phyloP scores from a whole-genome alignment of 2,329 filamentous ascomycete genomes.

The Phialocephala sp. region DNA sequence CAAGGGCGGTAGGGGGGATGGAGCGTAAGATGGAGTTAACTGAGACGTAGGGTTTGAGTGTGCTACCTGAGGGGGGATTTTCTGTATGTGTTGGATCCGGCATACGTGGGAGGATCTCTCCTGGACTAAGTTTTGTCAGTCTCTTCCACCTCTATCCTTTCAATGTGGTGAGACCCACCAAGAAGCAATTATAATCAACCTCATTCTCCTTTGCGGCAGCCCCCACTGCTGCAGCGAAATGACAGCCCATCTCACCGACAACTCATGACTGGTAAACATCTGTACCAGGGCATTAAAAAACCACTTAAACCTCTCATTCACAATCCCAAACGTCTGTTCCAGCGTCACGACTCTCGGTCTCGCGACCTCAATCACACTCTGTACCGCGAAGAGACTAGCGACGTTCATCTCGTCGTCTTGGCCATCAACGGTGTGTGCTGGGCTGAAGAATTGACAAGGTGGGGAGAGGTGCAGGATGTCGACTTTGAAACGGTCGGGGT shows the following conservation, averaged over 20 bases:
- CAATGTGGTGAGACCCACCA: constrained; percentile 36
- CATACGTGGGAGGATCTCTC: constrained; percentile 71
- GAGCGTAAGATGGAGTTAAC: constrained; percentile 44
- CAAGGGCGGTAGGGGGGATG: constrained; percentile 38
- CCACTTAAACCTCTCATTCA: constrained; percentile 54
- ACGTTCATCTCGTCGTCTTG: constrained; percentile 71
- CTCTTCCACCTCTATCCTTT: neutral
- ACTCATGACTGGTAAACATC: constrained; percentile 68
- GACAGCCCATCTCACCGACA: constrained; percentile 73
- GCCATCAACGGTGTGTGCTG: constrained; percentile 66
- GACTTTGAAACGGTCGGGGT: constrained; percentile 48
- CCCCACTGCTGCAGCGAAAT: constrained; percentile 57
- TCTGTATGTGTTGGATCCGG: constrained; percentile 65
- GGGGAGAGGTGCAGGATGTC: constrained; percentile 79
- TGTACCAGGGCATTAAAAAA: constrained; percentile 66
- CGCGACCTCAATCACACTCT: constrained; percentile 59
- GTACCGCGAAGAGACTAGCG: constrained; percentile 60
- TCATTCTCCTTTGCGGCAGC: constrained; percentile 39
- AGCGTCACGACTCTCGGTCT: constrained; percentile 75
- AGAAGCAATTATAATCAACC: constrained; percentile 62
- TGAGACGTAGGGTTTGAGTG: constrained; percentile 50
- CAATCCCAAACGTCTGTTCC: constrained; percentile 78
- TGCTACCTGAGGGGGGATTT: constrained; percentile 43
- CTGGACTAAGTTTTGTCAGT: constrained; percentile 56
- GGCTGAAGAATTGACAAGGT: constrained; percentile 78